Evolutionary conservation across 1,284 basidiomycete species (phyloP), one percentile per base, ranked within the genome.

Genomic region (Hemileia vastatrix): DNA sequence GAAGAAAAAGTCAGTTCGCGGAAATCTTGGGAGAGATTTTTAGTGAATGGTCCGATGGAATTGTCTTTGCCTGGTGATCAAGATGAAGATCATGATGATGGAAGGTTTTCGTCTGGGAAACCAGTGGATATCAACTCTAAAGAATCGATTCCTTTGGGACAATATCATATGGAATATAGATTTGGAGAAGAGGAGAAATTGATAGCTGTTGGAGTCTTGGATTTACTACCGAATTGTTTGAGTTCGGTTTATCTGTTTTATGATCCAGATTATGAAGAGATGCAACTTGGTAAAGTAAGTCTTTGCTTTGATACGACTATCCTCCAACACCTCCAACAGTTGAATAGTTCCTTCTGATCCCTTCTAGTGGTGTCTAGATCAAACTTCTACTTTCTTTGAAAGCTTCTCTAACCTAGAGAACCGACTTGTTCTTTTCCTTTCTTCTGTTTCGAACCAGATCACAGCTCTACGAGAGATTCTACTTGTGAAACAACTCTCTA

Each of bases 231-330:
- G 0, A 74, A 76, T 24, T 93, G 93, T 68, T 86, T 98, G 2
- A 94, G 90, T 11, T 90, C 88, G 67, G 94, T 97, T 6, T 98
- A 97, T 77, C 93, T 97, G 75, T 86, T 94, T 78, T 97, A 95
- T 77, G 83, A 91, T 70, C 83, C 84, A 6, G 80, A 81, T 40
- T 93, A 84, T 81, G 85, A 87, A 45, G 80, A 80, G 51, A 83
- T 84, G 71, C 86, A 87, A 13, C 74, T 96, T 23, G 94, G 95
- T 49, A 97, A 94, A 80, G 86, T 86, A 65, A 52, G 67, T 32
- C 31, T 18, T 65, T n/a, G n/a, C n/a, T n/a, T n/a, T n/a, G n/a
- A n/a, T n/a, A n/a, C n/a, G n/a, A 40, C 27, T 27, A 27, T 27
- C 27, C 27, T 27, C 27, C 27, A 27, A 27, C 27, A 27, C 27